These are phyloP conservation scores for Schwanniomyces pseudopolymorphus DNA, from an alignment of 805 yeast species.

Conservation along the genomic window DNA sequence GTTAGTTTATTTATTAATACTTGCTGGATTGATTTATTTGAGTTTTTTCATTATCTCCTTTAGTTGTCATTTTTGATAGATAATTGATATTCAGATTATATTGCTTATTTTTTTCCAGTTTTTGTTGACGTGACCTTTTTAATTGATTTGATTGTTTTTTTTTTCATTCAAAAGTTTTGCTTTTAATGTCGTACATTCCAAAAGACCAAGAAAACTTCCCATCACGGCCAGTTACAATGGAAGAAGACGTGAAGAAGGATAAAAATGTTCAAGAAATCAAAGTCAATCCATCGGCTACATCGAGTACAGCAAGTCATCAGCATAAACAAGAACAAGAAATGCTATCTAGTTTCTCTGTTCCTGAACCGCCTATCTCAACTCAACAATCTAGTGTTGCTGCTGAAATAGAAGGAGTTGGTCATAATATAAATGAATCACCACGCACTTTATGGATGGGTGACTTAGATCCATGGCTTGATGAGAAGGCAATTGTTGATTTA, in stretches of 20 bases:
- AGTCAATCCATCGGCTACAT: constrained; percentile 13
- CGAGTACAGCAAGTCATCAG: constrained; percentile 38
- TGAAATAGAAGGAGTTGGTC: constrained; percentile 13
- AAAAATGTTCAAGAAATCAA: constrained; percentile 2
- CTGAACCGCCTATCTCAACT: constrained; percentile 42
- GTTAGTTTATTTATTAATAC: background rate
- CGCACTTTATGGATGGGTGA: constrained; percentile 89
- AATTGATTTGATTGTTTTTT: background rate
- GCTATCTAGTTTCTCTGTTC: constrained; percentile 37
- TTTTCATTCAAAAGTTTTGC: background rate
- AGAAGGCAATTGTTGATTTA: constrained; percentile 48
- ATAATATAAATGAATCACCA: constrained; percentile 43
- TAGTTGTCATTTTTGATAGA: background rate
- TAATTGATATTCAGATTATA: background rate
- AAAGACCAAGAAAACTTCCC: background rate
- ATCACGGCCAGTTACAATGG: background rate
- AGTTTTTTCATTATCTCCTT: background rate
- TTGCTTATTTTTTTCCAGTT: background rate
- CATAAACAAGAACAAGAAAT: constrained; percentile 46
- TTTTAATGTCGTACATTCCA: background rate
- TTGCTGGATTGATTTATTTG: background rate
- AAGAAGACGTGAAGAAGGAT: background rate
- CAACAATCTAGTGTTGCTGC: constrained; percentile 35
- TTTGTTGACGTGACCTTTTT: background rate
- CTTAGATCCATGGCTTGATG: constrained; percentile 77